These are phyloP conservation scores for Arxiozyma telluris DNA, from an alignment of 1,139 yeast genomes.

Conservation along the genomic window DNA sequence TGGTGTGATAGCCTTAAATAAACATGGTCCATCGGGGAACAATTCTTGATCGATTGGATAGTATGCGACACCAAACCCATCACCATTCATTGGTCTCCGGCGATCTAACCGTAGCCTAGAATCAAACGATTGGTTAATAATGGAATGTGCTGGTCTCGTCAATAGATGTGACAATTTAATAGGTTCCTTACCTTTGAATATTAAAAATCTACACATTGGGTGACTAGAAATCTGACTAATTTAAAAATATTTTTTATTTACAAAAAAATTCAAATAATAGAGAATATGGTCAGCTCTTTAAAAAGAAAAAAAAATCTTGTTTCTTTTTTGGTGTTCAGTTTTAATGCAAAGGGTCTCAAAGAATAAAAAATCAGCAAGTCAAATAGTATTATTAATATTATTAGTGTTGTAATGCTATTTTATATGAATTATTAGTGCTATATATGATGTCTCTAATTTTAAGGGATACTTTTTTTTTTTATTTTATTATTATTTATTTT, in stretches of 20 bases:
- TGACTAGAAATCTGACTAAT: neutral
- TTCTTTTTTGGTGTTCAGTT: too few species aligned
- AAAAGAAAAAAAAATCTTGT: too few species aligned
- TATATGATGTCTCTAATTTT: too few species aligned
- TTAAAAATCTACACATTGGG: constrained; percentile 31
- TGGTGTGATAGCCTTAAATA: constrained; percentile 89
- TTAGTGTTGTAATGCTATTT: too few species aligned
- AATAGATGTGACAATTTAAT: constrained; percentile 76
- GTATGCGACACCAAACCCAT: constrained; percentile 96
- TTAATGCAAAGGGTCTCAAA: too few species aligned
- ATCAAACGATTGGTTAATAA: constrained; percentile 92
- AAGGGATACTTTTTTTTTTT: neutral
- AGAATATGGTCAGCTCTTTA: too few species aligned
- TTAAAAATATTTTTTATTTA: too few species aligned
- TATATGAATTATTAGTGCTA: neutral
- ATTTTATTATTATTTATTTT: too few species aligned
- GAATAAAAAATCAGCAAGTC: too few species aligned
- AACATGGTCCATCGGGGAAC: constrained; percentile 55
- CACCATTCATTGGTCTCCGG: constrained; percentile 90
- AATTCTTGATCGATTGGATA: constrained; percentile 54
- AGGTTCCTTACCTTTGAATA: constrained; percentile 55
- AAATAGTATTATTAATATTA: too few species aligned
- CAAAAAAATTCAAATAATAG: too few species aligned
- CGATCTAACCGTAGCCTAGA: constrained; percentile 78
- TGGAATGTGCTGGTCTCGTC: constrained; percentile 94